These are phyloP conservation scores for Cutaneotrichosporon sp. DNA, from an alignment of 1,284 basidiomycete species.

Conservation along the genomic window DNA sequence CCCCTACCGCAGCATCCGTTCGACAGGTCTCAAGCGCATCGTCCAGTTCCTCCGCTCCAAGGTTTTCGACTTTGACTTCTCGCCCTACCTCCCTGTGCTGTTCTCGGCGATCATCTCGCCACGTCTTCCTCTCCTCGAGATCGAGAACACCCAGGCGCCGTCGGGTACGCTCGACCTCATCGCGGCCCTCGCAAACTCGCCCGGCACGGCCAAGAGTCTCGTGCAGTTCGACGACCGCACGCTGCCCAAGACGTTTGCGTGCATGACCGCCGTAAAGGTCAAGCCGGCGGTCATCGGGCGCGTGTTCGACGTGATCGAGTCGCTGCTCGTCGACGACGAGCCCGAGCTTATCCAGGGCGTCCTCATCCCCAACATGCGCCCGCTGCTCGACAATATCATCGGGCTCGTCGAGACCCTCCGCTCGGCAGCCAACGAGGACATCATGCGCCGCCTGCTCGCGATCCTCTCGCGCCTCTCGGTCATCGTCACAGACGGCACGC, in stretches of 20 bases:
- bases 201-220: slow-evolving; percentile 65
- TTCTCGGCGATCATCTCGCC: slow-evolving; percentile 79
- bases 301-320: slow-evolving; percentile 85
- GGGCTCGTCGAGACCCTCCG: slow-evolving; percentile 65
- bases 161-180: slow-evolving; percentile 88
- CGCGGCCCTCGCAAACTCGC: slow-evolving; percentile 70
- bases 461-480: slow-evolving; percentile 80
- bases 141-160: slow-evolving; percentile 89
- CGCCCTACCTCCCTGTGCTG: slow-evolving; percentile 66
- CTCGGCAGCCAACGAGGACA: slow-evolving; percentile 61
- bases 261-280: slow-evolving; percentile 78
- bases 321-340: slow-evolving; percentile 61
- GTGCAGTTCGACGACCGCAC: slow-evolving; percentile 69
- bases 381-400: slow-evolving; percentile 73
- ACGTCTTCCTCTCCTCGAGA: slow-evolving; percentile 70
- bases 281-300: slow-evolving; percentile 79
- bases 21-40: slow-evolving; percentile 80
- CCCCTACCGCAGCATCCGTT: slow-evolving; percentile 67
- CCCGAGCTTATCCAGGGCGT: slow-evolving; percentile 56
- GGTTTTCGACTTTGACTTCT: slow-evolving; percentile 72
- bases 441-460: slow-evolving; percentile 78
- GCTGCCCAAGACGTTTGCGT: slow-evolving; percentile 77
- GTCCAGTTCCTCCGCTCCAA: slow-evolving; percentile 78
- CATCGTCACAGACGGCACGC: slow-evolving; percentile 67
- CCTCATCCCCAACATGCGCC: slow-evolving; percentile 73